Evolutionary conservation across 441 rosid species (phyloP), one percentile per base, ranked within the genome.

Genomic region (Adansonia gregorii): DNA sequence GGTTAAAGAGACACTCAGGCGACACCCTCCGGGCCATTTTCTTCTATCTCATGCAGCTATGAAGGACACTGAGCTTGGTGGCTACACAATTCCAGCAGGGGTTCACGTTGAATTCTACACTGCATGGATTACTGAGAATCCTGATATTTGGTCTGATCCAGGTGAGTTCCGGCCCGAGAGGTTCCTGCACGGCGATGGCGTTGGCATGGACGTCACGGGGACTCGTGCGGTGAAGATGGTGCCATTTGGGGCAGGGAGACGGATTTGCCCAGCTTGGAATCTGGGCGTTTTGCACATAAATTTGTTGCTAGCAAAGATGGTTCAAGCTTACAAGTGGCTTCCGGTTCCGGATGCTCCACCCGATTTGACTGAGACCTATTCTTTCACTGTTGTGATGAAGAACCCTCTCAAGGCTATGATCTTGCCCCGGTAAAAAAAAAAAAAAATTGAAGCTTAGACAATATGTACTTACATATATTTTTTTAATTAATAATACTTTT

Each of bases 11-110:
- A 94, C 98, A 20, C 83, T 94, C 85, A 89, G 98, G 54, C 87
- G 97, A 43, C 98, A 94, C 82, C 98, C 98, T 0, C 98, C 98
- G 3, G 91, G 97, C 9, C 98, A 94, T 87, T 94, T 94, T 74
- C 84, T 93, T 58, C 74, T 94, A 52, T 90, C 98, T n/a, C 98
- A 94, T 63, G 87, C 98, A 0, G 88, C 89, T 0, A 82, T 76
- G 0, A 72, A 85, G 82, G 97, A 89, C 71, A 90, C 97, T 0
- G 86, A 89, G 84, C 91, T 94, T 0, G 97, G 20, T 1, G 97
- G 97, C 9, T 93, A 89, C 73, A 83, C 85, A 6, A 88, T 93
- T 64, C 98, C 97, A 1, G 88, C 82, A 1, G 89, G 84, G 1
- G 91, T 85, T 3, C 80, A 83, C 76, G 97, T 94, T 74, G 98